Evolutionary conservation across 2,329 filamentous ascomycete species (phyloP), one percentile per base, ranked within the genome.

Genomic region (Achaetomium macrosporum): DNA sequence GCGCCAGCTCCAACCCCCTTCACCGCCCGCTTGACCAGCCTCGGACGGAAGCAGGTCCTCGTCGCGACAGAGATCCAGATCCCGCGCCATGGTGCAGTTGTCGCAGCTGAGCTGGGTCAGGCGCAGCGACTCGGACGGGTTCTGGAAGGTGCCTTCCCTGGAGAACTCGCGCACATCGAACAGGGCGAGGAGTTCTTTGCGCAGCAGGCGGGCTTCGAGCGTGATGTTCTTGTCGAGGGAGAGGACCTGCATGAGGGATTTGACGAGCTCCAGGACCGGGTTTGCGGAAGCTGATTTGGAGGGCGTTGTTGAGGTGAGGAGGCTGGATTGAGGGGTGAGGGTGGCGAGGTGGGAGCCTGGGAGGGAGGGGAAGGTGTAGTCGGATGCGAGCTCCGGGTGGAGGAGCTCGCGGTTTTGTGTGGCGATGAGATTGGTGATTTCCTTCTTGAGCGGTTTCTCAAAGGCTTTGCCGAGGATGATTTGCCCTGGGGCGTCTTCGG

Each of bases 101-200:
- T 91, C 84, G 69, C 93, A 99, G 56, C 88, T 88, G 31, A 96
- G 73, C 65, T 92, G 87, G 4, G 78, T 68, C 5, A 99, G 73
- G 59, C 80, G 81, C 4, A 97, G 78, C 42, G 78, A 84, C 51
- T 87, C 83, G 47, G 83, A 88, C 0, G 93, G 92, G 66, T 97
- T 97, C 55, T 81, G 76, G 68, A 97, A 99, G 3, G 84, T 79
- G n/a, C 87, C 92, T 51, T 92, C 89, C 49, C 85, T 79, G 68
- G 85, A 88, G 73, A 99, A 99, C 69, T 99, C 93, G 62, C 90
- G 87, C 49, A 99, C 84, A 52, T 99, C 93, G 68, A 99, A 96
- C 48, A 97, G 78, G 10, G 85, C 80, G 0, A 99, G 81, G 0
- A 99, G 76, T 55, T 97, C 92, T 62, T 95, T 95, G 49, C 95